These are phyloP conservation scores for Fraxinus dipetala DNA, from an alignment of 305 asterid species.

Conservation along the genomic window DNA sequence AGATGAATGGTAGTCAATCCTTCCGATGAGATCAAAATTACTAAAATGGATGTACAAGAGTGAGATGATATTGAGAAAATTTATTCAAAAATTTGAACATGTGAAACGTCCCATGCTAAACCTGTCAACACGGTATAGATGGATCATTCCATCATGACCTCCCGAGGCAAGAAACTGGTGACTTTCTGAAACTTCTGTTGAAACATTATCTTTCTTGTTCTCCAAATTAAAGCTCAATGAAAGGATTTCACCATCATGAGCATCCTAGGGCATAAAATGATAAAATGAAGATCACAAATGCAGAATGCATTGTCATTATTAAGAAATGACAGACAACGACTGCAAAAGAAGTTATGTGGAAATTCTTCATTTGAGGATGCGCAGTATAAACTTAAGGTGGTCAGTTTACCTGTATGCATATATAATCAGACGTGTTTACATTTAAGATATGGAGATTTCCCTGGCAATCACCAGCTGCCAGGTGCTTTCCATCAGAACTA, in stretches of 20 bases:
- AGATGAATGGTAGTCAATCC: slow-evolving; percentile 48
- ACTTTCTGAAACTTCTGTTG: slow-evolving; percentile 30
- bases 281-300: slow-evolving; percentile 14
- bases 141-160: slow-evolving; percentile 53
- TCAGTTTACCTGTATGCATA: slow-evolving; percentile 45
- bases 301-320: neutral
- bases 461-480: slow-evolving; percentile 67
- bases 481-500: slow-evolving; percentile 64
- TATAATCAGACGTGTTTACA: slow-evolving; percentile 40
- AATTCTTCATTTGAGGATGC: slow-evolving; percentile 15
- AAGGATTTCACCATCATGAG: slow-evolving; percentile 56
- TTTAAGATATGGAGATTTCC: slow-evolving; percentile 65
- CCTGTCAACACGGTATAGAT: slow-evolving; percentile 59
- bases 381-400: slow-evolving; percentile 3
- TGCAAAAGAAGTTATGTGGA: slow-evolving; percentile 1
- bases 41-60: slow-evolving; percentile 30
- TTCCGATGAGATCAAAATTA: slow-evolving; percentile 50
- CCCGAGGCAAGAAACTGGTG: slow-evolving; percentile 53
- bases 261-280: slow-evolving; percentile 39
- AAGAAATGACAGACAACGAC: neutral
- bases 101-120: slow-evolving; percentile 24
- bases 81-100: slow-evolving; percentile 18
- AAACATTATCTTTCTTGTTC: slow-evolving; percentile 26
- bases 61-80: slow-evolving; percentile 18
- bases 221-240: slow-evolving; percentile 50